phyloP scores from a whole-genome alignment of 2,329 filamentous ascomycete genomes.

The Aspergillaceae sp. region DNA sequence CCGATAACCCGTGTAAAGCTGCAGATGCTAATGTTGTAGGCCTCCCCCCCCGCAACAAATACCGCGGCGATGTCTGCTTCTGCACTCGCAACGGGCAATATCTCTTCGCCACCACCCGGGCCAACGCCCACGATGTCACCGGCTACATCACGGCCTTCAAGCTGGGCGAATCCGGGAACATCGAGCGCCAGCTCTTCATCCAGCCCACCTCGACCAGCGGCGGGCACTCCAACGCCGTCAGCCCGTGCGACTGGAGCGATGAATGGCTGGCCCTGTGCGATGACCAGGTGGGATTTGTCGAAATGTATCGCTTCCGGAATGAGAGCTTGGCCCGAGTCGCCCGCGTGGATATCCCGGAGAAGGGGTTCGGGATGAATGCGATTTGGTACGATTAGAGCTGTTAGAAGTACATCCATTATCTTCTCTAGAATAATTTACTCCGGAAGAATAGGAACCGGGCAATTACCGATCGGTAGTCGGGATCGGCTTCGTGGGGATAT shows the following conservation, averaged over 20 bases:
- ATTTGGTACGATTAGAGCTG: conserved; percentile 70
- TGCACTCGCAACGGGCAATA: conserved; percentile 61
- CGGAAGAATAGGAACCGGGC: background rate
- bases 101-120: conserved; percentile 75
- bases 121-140: conserved; percentile 65
- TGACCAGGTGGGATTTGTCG: conserved; percentile 77
- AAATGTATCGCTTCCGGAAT: conserved; percentile 79
- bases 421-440: background rate
- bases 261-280: conserved; percentile 88
- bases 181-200: conserved; percentile 69
- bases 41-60: conserved; percentile 47
- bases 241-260: conserved; percentile 72
- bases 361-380: conserved; percentile 95
- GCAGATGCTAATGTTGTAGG: background rate
- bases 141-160: conserved; percentile 78
- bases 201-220: conserved; percentile 81
- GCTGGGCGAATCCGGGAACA: conserved; percentile 57
- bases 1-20: background rate
- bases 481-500: conserved; percentile 8
- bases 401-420: background rate
- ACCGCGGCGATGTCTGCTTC: conserved; percentile 77
- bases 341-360: conserved; percentile 67
- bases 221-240: conserved; percentile 81
- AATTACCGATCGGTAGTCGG: conserved; percentile 14
- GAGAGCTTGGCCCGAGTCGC: conserved; percentile 73